Evolutionary conservation across 2,329 filamentous ascomycete species (phyloP).

Genomic region (Epichloe scottii): DNA sequence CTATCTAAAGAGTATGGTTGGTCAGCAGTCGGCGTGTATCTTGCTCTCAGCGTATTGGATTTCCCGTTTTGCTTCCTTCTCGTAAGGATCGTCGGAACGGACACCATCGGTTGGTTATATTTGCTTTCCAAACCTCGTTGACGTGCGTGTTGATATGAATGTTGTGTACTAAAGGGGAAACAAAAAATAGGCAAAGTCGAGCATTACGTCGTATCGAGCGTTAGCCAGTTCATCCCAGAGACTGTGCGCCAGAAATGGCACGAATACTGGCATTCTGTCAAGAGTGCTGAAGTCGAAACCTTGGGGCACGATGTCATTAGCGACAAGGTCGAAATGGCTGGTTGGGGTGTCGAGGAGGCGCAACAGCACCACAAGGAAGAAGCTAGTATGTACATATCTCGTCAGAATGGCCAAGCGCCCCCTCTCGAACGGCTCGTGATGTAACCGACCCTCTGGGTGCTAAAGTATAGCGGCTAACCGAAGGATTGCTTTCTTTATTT

Average conservation of each 20-base stretch:
- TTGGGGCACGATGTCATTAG: conserved; percentile 30
- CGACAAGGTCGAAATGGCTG: conserved; percentile 36
- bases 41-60: conserved; percentile 70
- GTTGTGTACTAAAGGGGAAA: neutral
- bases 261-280: conserved; percentile 35
- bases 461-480: conserved; percentile 11
- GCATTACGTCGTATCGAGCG: conserved; percentile 49
- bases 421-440: neutral
- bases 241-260: conserved; percentile 40
- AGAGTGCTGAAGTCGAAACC: conserved; percentile 30
- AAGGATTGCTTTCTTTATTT: neutral
- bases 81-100: conserved; percentile 70
- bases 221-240: conserved; percentile 47
- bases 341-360: conserved; percentile 52
- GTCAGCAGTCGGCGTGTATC: conserved; percentile 84
- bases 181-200: conserved; percentile 42
- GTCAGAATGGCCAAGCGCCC: neutral
- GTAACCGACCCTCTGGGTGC: neutral
- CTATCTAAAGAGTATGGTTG: conserved; percentile 89
- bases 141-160: neutral
- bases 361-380: conserved; percentile 47
- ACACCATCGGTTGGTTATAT: conserved; percentile 56
- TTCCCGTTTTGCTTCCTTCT: conserved; percentile 92
- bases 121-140: neutral
- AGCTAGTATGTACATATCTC: conserved; percentile 52